Percentiles rank a stretch among this genome's conserved stretches.
Conservation (phyloP, 352 stramenopile genomes). For the Phytopythium delawarense region DNA sequence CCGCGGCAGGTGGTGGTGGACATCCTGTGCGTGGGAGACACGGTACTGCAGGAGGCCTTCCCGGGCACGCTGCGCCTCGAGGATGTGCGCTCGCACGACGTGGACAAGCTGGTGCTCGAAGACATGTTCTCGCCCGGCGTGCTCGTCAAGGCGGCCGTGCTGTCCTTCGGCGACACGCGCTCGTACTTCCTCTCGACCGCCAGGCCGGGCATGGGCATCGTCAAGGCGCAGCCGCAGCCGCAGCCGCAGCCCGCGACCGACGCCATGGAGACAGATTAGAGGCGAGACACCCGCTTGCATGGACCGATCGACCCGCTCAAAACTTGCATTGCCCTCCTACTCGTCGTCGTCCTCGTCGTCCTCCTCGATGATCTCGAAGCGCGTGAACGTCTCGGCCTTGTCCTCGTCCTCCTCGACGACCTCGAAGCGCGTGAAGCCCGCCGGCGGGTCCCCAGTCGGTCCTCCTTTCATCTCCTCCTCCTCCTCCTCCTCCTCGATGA, state of each 20-base stretch:
- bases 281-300: background rate
- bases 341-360: conserved; percentile 33
- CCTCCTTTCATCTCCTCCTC: background rate
- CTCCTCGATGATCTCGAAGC: conserved; percentile 65
- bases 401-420: conserved; percentile 53
- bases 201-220: conserved; percentile 59
- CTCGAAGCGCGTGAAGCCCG: conserved; percentile 57
- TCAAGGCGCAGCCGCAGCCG: conserved; percentile 25
- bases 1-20: conserved; percentile 73
- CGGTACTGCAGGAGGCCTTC: conserved; percentile 77
- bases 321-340: background rate
- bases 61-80: conserved; percentile 74
- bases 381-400: conserved; percentile 27
- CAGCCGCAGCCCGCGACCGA: conserved; percentile 24
- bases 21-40: conserved; percentile 63
- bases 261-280: conserved; percentile 47
- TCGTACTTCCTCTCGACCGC: conserved; percentile 84
- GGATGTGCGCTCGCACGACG: conserved; percentile 73
- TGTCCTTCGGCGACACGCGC: conserved; percentile 83
- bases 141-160: conserved; percentile 74
- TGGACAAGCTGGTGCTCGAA: conserved; percentile 81
- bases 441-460: background rate
- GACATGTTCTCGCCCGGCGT: conserved; percentile 64
- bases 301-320: background rate
- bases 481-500: conserved; percentile 48